phyloP scores from a whole-genome alignment of 208 protist genomes.

The Trypanosoma cruzi region DNA sequence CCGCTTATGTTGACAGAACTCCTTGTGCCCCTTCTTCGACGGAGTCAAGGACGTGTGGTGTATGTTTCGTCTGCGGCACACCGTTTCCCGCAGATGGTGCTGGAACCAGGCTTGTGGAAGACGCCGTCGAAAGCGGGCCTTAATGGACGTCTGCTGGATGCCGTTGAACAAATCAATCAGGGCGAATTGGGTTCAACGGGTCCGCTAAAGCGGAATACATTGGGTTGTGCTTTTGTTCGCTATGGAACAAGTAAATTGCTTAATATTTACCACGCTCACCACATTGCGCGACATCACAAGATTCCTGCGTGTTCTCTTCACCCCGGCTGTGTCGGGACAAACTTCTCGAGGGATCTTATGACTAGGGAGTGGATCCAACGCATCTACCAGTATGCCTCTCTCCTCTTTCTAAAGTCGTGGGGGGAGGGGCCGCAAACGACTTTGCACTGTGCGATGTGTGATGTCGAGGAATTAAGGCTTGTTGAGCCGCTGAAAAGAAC shows the following conservation, averaged over 20 bases:
- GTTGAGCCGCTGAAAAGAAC: conserved; percentile 30
- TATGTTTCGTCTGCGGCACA: conserved; percentile 83
- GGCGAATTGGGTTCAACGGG: conserved; percentile 39
- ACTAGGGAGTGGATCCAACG: conserved; percentile 26
- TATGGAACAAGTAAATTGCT: conserved; percentile 90
- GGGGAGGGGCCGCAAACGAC: conserved; percentile 88
- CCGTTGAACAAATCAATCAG: conserved; percentile 67
- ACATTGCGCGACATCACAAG: conserved; percentile 68
- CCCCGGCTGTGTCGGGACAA: conserved; percentile 76
- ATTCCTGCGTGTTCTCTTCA: conserved; percentile 72
- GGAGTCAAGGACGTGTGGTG: conserved; percentile 77
- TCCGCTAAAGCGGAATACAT: conserved; percentile 28
- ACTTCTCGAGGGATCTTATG: conserved; percentile 66
- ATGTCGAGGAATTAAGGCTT: conserved; percentile 67
- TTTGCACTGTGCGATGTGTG: conserved; percentile 87
- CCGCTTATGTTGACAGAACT: conserved; percentile 87
- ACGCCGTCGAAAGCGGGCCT: conserved; percentile 10
- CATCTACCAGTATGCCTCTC: conserved; percentile 28
- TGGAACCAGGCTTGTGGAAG: conserved; percentile 35
- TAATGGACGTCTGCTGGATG: conserved; percentile 48
- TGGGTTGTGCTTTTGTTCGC: conserved; percentile 53
- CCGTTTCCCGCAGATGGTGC: conserved; percentile 54
- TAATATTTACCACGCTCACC: conserved; percentile 82
- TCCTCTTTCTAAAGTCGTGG: conserved; percentile 65
- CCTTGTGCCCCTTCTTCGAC: conserved; percentile 68